Conservation (phyloP, 75 land plant genomes). For the Azolla pinnata region DNA sequence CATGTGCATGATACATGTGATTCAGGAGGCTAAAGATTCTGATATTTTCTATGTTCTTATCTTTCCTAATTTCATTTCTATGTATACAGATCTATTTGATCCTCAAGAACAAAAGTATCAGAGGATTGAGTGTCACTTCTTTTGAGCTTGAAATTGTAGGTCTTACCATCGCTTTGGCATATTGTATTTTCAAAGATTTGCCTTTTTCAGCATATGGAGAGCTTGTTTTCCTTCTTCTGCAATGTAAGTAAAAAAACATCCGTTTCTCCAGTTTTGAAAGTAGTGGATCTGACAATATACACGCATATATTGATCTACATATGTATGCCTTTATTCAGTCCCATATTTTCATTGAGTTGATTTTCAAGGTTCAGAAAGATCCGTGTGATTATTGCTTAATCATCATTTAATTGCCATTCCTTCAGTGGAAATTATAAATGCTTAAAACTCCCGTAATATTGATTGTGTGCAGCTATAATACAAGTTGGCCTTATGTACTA, state of each 20-base stretch:
- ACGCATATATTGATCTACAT: too few species aligned
- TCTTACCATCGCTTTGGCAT: constrained; percentile 28
- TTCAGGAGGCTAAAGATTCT: too few species aligned
- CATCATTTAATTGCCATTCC: too few species aligned
- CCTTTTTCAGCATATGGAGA: constrained; percentile 38
- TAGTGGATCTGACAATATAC: too few species aligned
- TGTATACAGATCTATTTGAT: constrained; percentile 26
- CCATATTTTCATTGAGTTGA: not conserved
- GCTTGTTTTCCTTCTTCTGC: constrained; percentile 24
- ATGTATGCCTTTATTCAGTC: too few species aligned
- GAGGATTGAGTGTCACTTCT: constrained; percentile 22
- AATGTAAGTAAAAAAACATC: constrained; percentile 2
- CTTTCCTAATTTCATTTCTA: not conserved
- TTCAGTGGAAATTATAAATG: too few species aligned
- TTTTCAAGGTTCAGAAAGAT: not conserved
- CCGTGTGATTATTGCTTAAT: not conserved
- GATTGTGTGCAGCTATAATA: constrained; percentile 12
- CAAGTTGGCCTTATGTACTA: constrained; percentile 22
- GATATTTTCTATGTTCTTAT: too few species aligned
- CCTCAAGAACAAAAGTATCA: constrained; percentile 22
- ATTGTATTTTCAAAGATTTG: constrained; percentile 23
- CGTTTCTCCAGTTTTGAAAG: not conserved
- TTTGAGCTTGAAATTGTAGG: constrained; percentile 36
- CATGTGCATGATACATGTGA: too few species aligned
- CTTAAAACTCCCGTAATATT: too few species aligned